These are phyloP conservation scores for Kodamaea leandrae DNA, from an alignment of 805 yeast species.

Conservation along the genomic window DNA sequence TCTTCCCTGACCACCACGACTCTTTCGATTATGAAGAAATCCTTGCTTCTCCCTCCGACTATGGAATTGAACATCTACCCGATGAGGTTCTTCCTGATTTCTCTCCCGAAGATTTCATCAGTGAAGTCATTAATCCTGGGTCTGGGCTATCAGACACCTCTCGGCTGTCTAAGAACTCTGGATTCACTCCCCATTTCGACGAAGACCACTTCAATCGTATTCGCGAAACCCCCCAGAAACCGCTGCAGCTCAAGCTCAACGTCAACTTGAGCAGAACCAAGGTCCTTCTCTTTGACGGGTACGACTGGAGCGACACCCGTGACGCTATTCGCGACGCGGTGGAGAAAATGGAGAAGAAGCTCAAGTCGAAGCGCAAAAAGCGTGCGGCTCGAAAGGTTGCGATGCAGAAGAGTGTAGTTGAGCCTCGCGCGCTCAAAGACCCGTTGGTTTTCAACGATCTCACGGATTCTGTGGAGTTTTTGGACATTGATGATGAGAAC, in stretches of 20 bases:
- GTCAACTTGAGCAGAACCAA: slow-evolving; percentile 37
- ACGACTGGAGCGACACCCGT: slow-evolving; percentile 84
- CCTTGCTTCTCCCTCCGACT: no score
- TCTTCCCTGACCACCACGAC: no score
- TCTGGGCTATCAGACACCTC: no score
- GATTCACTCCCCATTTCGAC: slow-evolving; percentile 16
- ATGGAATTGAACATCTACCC: no score
- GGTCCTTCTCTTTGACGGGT: slow-evolving; percentile 77
- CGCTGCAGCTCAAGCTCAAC: slow-evolving; percentile 27
- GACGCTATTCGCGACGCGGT: slow-evolving; percentile 64
- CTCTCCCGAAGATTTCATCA: no score
- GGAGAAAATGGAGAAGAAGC: slow-evolving; percentile 54
- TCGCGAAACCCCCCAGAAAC: slow-evolving; percentile 2
- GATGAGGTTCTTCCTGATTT: no score
- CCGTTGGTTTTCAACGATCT: slow-evolving; percentile 4
- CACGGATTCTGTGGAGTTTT: slow-evolving; percentile 8
- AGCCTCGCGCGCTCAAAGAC: neutral
- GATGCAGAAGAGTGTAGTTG: neutral
- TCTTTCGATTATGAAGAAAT: neutral
- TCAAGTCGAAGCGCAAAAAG: slow-evolving; percentile 27
- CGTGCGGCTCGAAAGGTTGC: slow-evolving; percentile 5
- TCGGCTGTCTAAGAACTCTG: no score
- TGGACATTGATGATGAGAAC: slow-evolving; percentile 9
- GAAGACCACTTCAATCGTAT: slow-evolving; percentile 25
- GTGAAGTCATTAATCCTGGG: no score